Conservation (phyloP, 305 asterid genomes). For the Plantago coronopus region DNA sequence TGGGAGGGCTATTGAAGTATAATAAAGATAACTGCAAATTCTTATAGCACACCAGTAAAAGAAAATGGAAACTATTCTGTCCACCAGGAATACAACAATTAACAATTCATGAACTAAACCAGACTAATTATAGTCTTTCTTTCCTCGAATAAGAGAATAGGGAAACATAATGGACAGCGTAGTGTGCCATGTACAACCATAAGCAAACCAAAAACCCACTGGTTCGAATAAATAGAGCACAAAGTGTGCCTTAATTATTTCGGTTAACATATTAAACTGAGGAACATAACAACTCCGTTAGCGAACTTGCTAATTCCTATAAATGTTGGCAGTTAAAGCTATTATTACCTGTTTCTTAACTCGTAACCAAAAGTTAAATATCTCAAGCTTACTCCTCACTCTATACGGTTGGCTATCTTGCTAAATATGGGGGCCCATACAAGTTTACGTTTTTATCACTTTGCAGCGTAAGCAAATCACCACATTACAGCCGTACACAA, state of each 20-base stretch:
- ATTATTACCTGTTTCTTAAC: neutral
- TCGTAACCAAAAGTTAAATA: conserved; percentile 14
- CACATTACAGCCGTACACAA: conserved; percentile 10
- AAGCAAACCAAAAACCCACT: neutral
- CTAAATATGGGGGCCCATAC: conserved; percentile 15
- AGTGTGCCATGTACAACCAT: neutral
- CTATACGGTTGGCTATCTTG: conserved; percentile 20
- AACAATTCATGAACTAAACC: conserved; percentile 4
- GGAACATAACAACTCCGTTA: conserved; percentile 2
- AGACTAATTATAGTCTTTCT: neutral
- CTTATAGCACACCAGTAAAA: neutral
- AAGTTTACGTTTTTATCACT: conserved; percentile 8
- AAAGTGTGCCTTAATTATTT: conserved; percentile 1
- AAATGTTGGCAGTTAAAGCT: conserved; percentile 7
- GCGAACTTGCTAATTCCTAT: neutral
- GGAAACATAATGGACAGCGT: neutral
- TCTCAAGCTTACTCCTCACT: conserved; percentile 11
- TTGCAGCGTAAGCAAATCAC: conserved; percentile 17
- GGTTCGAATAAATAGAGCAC: conserved; percentile 12
- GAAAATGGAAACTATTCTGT: neutral
- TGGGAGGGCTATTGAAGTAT: neutral
- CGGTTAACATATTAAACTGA: conserved; percentile 12
- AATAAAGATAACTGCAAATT: neutral
- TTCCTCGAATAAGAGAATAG: neutral
- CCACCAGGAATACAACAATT: neutral